Evolutionary conservation across 331 rosid genomes (phyloP).

Genomic region (Rhamnella rubrinervis): DNA sequence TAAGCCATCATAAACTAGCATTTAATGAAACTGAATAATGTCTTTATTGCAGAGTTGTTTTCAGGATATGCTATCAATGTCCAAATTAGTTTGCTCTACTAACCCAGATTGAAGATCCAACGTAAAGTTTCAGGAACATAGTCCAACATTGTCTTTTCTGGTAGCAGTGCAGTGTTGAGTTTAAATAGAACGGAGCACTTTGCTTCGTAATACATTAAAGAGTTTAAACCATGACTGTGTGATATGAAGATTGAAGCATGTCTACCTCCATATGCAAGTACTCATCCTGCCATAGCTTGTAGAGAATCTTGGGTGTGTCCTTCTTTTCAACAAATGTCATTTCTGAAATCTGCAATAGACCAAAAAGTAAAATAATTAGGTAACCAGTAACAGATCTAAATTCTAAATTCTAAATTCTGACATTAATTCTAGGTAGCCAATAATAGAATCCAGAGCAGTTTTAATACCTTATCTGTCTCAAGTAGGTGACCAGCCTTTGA

Average conservation of each 20-base stretch:
- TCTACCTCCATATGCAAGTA: conserved; percentile 91
- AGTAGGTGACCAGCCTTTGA: conserved; percentile 47
- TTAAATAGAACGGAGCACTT: background rate
- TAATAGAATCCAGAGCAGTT: background rate
- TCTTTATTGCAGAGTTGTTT: too few species aligned
- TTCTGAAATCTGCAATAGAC: conserved; percentile 58
- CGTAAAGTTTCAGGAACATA: background rate
- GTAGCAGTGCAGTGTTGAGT: background rate
- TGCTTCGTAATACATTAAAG: background rate
- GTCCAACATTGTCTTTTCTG: background rate
- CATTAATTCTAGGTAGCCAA: conserved; percentile 1
- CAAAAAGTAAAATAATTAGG: background rate
- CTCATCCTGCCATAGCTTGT: conserved; percentile 73
- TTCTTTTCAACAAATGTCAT: conserved; percentile 72
- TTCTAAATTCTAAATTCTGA: background rate
- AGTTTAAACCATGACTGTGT: background rate
- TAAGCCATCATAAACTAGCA: too few species aligned
- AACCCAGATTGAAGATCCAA: background rate
- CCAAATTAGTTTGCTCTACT: background rate
- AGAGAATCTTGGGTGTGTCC: conserved; percentile 70
- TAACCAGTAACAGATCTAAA: too few species aligned
- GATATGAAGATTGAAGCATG: conserved; percentile 7
- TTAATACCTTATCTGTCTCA: conserved; percentile 74
- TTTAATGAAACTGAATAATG: too few species aligned
- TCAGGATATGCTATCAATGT: background rate